A percentile compares a stretch with the other conserved stretches of the same genome.
Evolutionary conservation across 2,329 filamentous ascomycete species (phyloP).

Genomic region (Nemania diffusa): DNA sequence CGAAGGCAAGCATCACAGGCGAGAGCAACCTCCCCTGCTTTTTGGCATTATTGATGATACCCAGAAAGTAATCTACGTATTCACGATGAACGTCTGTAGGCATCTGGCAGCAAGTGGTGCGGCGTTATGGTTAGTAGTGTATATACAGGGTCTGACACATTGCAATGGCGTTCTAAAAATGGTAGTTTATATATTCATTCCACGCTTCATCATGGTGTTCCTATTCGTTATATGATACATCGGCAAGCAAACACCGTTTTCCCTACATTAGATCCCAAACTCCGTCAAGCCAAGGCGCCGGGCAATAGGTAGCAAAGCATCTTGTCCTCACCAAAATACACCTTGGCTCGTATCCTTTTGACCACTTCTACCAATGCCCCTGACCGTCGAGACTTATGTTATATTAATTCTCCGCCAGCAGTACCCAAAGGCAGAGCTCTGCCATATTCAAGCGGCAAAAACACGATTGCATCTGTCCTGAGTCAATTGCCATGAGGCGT

Average conservation of each 20-base stretch:
- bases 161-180: conserved; percentile 28
- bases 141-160: conserved; percentile 17
- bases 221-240: conserved; percentile 43
- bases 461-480: conserved; percentile 7
- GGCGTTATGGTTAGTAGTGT: conserved; percentile 28
- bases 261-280: conserved; percentile 36
- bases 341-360: conserved; percentile 16
- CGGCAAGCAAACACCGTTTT: conserved; percentile 23
- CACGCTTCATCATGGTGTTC: conserved; percentile 31
- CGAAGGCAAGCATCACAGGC: background rate
- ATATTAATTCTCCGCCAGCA: conserved; percentile 14
- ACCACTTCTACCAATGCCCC: conserved; percentile 9
- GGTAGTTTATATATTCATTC: conserved; percentile 37
- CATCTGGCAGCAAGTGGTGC: conserved; percentile 16
- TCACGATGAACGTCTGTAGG: conserved; percentile 13
- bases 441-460: conserved; percentile 30
- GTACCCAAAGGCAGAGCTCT: conserved; percentile 24
- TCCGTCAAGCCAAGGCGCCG: conserved; percentile 31
- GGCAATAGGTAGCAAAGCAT: conserved; percentile 26
- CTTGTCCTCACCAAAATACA: conserved; percentile 27
- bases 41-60: conserved; percentile 29
- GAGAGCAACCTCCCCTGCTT: background rate
- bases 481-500: conserved; percentile 2
- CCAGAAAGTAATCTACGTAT: conserved; percentile 23
- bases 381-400: conserved; percentile 19